Percentiles rank a stretch among this genome's conserved stretches.
These are phyloP conservation scores for Plectosphaerella cucumerina DNA, from an alignment of 2,329 filamentous ascomycete species.

Conservation along the genomic window DNA sequence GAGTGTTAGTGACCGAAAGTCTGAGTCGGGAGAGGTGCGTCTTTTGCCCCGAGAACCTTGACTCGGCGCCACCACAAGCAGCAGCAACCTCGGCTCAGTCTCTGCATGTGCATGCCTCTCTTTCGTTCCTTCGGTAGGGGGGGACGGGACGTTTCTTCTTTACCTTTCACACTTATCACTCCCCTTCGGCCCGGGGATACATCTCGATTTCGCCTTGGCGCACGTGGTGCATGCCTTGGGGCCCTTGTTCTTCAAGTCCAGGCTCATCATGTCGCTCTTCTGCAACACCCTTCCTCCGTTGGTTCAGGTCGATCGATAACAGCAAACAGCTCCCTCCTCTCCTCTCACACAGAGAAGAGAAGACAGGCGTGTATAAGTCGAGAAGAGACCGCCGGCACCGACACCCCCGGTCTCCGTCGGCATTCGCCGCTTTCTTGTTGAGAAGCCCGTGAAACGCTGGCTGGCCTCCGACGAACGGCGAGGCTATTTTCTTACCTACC, in stretches of 20 bases:
- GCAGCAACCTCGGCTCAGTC: too few species aligned
- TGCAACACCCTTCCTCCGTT: background rate
- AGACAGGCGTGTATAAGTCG: background rate
- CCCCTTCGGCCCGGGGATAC: slow-evolving; percentile 35
- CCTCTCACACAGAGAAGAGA: background rate
- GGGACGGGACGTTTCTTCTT: background rate
- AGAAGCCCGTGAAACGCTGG: too few species aligned
- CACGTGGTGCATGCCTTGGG: slow-evolving; percentile 47
- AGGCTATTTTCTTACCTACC: too few species aligned
- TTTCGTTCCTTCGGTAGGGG: background rate
- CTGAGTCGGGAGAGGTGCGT: too few species aligned
- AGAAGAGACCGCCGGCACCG: background rate
- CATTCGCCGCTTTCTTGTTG: too few species aligned
- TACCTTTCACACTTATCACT: slow-evolving; percentile 44
- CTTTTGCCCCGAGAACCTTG: too few species aligned
- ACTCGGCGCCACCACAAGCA: too few species aligned
- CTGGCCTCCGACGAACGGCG: too few species aligned
- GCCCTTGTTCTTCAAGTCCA: slow-evolving; percentile 26
- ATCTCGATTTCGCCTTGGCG: slow-evolving; percentile 48
- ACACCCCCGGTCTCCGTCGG: background rate
- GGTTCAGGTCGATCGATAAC: background rate
- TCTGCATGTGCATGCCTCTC: too few species aligned
- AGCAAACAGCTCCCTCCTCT: background rate
- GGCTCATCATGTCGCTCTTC: slow-evolving; percentile 2
- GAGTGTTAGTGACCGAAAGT: background rate